These are phyloP conservation scores for Boletus rubescentipes DNA, from an alignment of 768 basidiomycete species.

Conservation along the genomic window DNA sequence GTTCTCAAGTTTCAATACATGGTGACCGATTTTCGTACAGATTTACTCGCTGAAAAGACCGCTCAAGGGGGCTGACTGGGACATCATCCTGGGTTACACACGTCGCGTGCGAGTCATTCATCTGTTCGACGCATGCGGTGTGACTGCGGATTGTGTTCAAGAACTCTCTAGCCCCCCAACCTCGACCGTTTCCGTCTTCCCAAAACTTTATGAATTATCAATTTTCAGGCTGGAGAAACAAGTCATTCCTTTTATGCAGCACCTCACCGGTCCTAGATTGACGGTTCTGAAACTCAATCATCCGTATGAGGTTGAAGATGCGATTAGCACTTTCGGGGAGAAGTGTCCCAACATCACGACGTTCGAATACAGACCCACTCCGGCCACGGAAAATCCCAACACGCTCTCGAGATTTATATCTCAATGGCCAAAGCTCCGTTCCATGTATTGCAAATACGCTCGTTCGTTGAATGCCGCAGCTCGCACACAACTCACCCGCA, in stretches of 20 bases:
- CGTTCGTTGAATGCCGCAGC: not conserved
- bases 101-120: not conserved
- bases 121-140: not conserved
- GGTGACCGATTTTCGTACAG: not conserved
- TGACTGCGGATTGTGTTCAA: no score
- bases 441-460: no score
- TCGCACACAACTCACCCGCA: not conserved
- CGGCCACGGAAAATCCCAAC: no score
- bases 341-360: not conserved
- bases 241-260: not conserved
- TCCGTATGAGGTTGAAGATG: no score
- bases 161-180: not conserved
- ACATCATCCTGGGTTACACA: not conserved
- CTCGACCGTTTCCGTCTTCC: not conserved
- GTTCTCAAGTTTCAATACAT: no score
- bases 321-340: not conserved
- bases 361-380: not conserved
- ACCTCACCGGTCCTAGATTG: not conserved
- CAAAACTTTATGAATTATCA: not conserved
- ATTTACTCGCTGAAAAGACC: not conserved
- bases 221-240: fast-evolving
- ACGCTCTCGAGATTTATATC: not conserved
- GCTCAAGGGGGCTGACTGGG: not conserved
- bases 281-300: not conserved
- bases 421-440: not conserved